Base-by-base conservation (phyloP, 768 basidiomycete genomes). In the Pleurotus sapidus region DNA sequence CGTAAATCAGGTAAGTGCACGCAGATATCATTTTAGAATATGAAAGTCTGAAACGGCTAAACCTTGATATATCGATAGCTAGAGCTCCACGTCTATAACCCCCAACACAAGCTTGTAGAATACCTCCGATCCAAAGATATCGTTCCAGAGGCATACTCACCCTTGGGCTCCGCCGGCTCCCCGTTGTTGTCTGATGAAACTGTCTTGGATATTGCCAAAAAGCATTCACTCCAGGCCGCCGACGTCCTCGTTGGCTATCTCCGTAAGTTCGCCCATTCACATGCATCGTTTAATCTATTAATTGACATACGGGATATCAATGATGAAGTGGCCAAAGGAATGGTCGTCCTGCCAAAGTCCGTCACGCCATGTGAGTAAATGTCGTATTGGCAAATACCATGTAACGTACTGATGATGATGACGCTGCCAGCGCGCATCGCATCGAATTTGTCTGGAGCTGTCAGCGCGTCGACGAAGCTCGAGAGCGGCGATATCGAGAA, bases 131-230 rank as follows among this genome's bases (percentile, higher is more conserved):
- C 78, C 15, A 84, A 91, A 67, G 77, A 75, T 17, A 93, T 94
- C 63, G 72, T 85, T 49, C 77, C 88, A 0, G 79, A 91, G 68
- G 91, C 92, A 0, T 94, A 90, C 69, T 93, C 89, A 6, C 91
- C 93, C 7, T 82, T 93, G 12, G 91, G 86, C 37, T 88, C 85
- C 7, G 77, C 83, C 9, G 78, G 80, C 62, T 82, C 87, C 1
- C 88, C 88, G 6, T 72, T 93, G 5, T 67, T 93, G 34, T 67
- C 65, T 5, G 90, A 94, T 63, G 81, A 84, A 50, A 74, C 78
- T 3, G 84, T 88, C 6, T 60, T 72, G 3, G 74, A 77, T 61
- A 78, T 93, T 57, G 89, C 89, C 1, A 65, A 72, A 58, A 85
- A 84, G 66, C 75, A 87, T 65, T 69, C 67, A 1, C 67, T 88